These are phyloP conservation scores for Smithsoniella earleae DNA, from an alignment of 163 green algal species.

Conservation along the genomic window DNA sequence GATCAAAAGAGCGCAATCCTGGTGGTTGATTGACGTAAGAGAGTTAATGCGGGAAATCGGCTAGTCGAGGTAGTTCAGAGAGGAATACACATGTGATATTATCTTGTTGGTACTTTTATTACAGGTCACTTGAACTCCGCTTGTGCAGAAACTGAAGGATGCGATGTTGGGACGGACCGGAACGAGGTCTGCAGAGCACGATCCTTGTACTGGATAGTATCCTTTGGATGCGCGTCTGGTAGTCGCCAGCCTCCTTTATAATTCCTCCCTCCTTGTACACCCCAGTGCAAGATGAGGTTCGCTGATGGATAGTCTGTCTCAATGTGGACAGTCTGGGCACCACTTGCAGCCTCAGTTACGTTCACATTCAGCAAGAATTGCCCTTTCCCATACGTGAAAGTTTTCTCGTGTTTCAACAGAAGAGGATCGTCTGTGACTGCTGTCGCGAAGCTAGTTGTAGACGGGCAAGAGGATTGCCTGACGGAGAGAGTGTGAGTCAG, in stretches of 20 bases:
- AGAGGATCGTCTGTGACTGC: neutral
- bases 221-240: conserved; percentile 56
- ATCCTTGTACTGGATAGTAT: conserved; percentile 87
- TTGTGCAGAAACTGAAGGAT: too few species aligned
- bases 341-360: conserved; percentile 10
- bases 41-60: too few species aligned
- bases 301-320: conserved; percentile 49
- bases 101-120: too few species aligned
- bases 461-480: too few species aligned
- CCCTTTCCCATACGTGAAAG: conserved; percentile 25
- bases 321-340: conserved; percentile 40
- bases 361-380: neutral
- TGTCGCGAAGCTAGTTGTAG: too few species aligned
- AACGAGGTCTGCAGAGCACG: conserved; percentile 86
- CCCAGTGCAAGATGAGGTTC: conserved; percentile 84
- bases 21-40: neutral
- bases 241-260: conserved; percentile 84
- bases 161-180: conserved; percentile 39
- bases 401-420: conserved; percentile 16
- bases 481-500: too few species aligned
- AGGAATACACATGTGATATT: too few species aligned
- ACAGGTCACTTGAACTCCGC: too few species aligned
- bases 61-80: too few species aligned
- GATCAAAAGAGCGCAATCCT: neutral
- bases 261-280: conserved; percentile 69